Conservation (phyloP, 257 asterid genomes). For the Mitragyna speciosa region DNA sequence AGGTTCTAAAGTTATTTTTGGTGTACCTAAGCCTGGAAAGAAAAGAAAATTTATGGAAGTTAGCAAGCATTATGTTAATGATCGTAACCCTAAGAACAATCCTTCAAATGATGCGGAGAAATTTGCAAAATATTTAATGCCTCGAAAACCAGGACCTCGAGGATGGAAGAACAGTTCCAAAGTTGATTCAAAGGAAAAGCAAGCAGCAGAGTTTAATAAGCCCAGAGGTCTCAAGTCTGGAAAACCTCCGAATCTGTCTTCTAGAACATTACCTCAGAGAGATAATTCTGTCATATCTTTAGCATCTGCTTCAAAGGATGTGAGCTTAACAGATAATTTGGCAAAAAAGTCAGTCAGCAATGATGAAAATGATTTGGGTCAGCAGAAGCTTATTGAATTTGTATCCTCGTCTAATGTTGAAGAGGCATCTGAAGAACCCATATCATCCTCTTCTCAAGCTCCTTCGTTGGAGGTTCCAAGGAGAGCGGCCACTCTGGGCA, state of each 20-base stretch:
- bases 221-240: constrained; percentile 53
- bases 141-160: constrained; percentile 60
- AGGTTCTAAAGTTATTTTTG: constrained; percentile 74
- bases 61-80: constrained; percentile 84
- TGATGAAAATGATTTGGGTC: constrained; percentile 52
- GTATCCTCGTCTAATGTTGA: constrained; percentile 46
- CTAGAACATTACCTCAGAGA: constrained; percentile 52
- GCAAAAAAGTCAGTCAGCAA: constrained; percentile 40
- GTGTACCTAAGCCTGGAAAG: constrained; percentile 94
- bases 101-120: constrained; percentile 55
- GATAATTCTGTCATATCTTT: constrained; percentile 46
- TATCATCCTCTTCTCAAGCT: constrained; percentile 52
- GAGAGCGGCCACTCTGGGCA: constrained; percentile 44
- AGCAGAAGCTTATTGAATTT: constrained; percentile 36
- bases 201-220: constrained; percentile 44
- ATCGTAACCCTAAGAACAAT: constrained; percentile 41
- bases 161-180: constrained; percentile 54
- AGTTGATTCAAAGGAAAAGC: constrained; percentile 62
- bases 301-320: constrained; percentile 37
- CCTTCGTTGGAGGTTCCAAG: constrained; percentile 39
- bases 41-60: constrained; percentile 95
- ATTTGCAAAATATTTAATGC: constrained; percentile 50
- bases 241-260: constrained; percentile 59
- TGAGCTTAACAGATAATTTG: constrained; percentile 32
- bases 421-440: constrained; percentile 44